A percentile compares a stretch with the other conserved stretches of the same genome.
phyloP scores from a whole-genome alignment of 192 early-diverging fungal species.

The Oehlia diaphana region DNA sequence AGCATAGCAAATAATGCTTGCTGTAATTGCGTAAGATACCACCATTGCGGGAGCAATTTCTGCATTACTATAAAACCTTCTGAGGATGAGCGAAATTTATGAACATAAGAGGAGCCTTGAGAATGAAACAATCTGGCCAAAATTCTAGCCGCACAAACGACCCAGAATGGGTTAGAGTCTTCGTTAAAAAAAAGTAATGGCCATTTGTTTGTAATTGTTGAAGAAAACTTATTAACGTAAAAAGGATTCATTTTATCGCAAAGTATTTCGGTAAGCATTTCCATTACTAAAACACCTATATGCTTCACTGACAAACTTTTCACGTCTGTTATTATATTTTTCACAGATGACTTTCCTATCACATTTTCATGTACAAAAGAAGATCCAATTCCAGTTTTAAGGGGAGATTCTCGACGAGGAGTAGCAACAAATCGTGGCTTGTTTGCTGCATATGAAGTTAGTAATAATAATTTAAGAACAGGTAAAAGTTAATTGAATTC shows the following conservation, averaged over 20 bases:
- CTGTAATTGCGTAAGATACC: constrained; percentile 59
- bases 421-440: constrained; percentile 22
- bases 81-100: constrained; percentile 51
- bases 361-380: background rate
- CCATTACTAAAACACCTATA: constrained; percentile 53
- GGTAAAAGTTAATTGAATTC: background rate
- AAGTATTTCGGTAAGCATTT: constrained; percentile 66
- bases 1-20: constrained; percentile 55
- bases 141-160: constrained; percentile 55
- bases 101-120: constrained; percentile 48
- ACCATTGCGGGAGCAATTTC: constrained; percentile 56
- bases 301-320: background rate
- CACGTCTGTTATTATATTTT: constrained; percentile 19
- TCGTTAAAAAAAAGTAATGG: constrained; percentile 60
- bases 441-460: constrained; percentile 22
- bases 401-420: constrained; percentile 24
- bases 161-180: constrained; percentile 52
- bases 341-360: background rate
- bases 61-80: constrained; percentile 61
- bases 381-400: background rate
- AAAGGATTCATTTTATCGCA: constrained; percentile 47
- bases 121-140: constrained; percentile 46
- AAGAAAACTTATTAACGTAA: constrained; percentile 54
- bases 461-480: background rate
- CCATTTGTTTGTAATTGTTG: constrained; percentile 64